Percentiles rank a stretch among this genome's conserved stretches.
These are phyloP conservation scores for Phytophthora podocarpi DNA, from an alignment of 352 stramenopile genomes.

Conservation along the genomic window DNA sequence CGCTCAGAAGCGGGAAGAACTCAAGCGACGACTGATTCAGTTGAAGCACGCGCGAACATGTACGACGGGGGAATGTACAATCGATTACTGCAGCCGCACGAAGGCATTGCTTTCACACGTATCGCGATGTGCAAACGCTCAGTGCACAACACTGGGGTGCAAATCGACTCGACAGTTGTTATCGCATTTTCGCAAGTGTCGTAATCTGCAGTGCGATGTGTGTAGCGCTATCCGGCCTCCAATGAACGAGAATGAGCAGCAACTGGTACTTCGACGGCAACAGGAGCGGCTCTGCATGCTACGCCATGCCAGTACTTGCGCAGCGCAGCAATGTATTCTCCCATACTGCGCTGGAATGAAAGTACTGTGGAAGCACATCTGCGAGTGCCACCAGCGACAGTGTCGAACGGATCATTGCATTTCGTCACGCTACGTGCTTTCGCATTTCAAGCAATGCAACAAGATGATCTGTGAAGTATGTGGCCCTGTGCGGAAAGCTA, in stretches of 20 bases:
- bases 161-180: conserved; percentile 88
- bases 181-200: conserved; percentile 89
- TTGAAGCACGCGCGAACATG: conserved; percentile 88
- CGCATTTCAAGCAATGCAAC: conserved; percentile 92
- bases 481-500: conserved; percentile 84
- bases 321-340: conserved; percentile 67
- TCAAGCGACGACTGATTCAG: conserved; percentile 86
- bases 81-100: conserved; percentile 85
- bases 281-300: conserved; percentile 90
- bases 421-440: conserved; percentile 87
- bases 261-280: conserved; percentile 82
- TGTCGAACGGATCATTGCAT: conserved; percentile 90
- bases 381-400: conserved; percentile 87
- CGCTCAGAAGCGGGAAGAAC: conserved; percentile 84
- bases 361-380: conserved; percentile 91
- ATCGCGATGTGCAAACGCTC: conserved; percentile 81
- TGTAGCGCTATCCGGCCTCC: conserved; percentile 88
- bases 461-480: conserved; percentile 92
- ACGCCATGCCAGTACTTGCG: conserved; percentile 83
- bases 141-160: conserved; percentile 88
- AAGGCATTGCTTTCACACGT: conserved; percentile 85
- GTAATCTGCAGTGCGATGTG: conserved; percentile 87
- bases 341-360: conserved; percentile 90
- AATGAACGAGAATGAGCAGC: conserved; percentile 88
- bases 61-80: conserved; percentile 66